A percentile compares a stretch with the other conserved stretches of the same genome.
Conservation (phyloP, 2,329 filamentous ascomycete genomes). For the Aspergillus piperis region DNA sequence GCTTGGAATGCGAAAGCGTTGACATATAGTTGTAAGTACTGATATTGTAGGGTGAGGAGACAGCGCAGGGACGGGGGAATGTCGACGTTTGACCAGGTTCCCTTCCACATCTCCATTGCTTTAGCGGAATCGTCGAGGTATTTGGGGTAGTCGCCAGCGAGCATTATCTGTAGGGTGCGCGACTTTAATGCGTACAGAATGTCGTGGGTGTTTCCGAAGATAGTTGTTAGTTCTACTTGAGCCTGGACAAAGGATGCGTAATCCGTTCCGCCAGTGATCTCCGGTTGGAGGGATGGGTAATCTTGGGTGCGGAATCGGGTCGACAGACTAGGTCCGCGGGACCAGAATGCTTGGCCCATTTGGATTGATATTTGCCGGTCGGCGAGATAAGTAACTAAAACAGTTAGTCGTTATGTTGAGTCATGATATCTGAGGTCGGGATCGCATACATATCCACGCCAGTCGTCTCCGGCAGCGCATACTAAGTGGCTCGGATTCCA, state of each 20-base stretch:
- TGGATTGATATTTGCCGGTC: constrained; percentile 21
- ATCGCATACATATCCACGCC: constrained; percentile 16
- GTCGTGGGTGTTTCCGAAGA: constrained; percentile 5
- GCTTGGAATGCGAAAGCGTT: constrained; percentile 22
- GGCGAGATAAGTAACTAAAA: constrained; percentile 14
- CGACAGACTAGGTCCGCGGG: constrained; percentile 16
- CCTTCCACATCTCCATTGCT: constrained; percentile 7
- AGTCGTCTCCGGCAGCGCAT: constrained; percentile 7
- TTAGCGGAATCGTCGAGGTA: constrained; percentile 7
- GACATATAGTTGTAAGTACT: constrained; percentile 19
- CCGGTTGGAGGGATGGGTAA: constrained; percentile 13
- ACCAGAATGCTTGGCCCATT: constrained; percentile 23
- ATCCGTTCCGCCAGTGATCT: background rate
- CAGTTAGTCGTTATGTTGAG: no score
- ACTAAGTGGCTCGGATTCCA: background rate
- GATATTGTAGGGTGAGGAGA: background rate
- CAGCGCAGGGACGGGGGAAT: background rate
- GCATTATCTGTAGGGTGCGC: background rate
- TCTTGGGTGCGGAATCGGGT: constrained; percentile 19
- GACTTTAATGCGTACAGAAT: constrained; percentile 8
- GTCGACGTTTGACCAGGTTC: background rate
- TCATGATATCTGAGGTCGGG: no score
- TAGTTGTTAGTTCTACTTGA: constrained; percentile 6
- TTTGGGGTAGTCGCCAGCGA: constrained; percentile 6
- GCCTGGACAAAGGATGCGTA: constrained; percentile 9